Conservation (phyloP, 345 rosid species). For the Lepidium africanum region DNA sequence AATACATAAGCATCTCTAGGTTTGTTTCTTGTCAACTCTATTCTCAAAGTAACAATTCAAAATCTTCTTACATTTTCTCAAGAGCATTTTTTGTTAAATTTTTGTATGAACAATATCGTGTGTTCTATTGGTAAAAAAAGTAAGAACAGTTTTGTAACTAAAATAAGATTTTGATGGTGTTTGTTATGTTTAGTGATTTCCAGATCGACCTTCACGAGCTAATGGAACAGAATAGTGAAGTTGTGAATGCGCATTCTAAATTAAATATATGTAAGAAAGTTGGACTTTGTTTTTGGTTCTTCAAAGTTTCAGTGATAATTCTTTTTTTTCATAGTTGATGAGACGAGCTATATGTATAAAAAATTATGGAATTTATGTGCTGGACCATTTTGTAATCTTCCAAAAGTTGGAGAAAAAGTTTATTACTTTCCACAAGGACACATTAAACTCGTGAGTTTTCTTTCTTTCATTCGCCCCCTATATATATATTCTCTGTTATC, state of each 20-base stretch:
- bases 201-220: neutral
- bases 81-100: no score
- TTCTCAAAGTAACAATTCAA: no score
- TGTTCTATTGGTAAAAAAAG: no score
- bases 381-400: conserved; percentile 38
- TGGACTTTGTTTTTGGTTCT: neutral
- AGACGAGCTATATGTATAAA: neutral
- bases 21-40: no score
- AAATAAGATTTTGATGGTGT: no score
- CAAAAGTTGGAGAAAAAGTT: conserved; percentile 39
- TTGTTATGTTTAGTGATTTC: neutral
- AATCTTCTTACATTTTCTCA: no score
- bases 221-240: neutral
- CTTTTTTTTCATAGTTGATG: neutral
- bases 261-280: neutral
- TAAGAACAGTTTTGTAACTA: no score
- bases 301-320: neutral
- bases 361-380: conserved; percentile 54
- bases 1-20: no score
- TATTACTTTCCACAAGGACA: conserved; percentile 59
- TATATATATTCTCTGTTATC: neutral
- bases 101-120: no score
- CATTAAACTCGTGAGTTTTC: no score
- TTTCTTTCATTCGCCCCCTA: no score
- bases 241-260: neutral